Conservation (phyloP, 139 green algal genomes). For the Pleodorina starrii region DNA sequence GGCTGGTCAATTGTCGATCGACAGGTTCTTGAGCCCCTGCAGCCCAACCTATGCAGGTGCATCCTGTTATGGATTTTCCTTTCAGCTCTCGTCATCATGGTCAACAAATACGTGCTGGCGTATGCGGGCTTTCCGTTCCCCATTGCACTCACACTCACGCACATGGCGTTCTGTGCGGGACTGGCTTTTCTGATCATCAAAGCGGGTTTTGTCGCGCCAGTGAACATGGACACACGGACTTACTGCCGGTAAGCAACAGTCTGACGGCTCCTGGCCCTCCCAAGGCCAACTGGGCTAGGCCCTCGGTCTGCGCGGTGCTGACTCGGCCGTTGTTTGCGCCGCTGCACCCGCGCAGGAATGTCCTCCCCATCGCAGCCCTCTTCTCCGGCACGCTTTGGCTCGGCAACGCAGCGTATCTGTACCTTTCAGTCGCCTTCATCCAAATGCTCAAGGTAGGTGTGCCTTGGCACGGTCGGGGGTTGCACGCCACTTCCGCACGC, state of each 20-base stretch:
- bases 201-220: slow-evolving; percentile 32
- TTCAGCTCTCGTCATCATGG: slow-evolving; percentile 70
- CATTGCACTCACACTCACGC: slow-evolving; percentile 71
- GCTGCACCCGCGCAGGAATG: slow-evolving; percentile 47
- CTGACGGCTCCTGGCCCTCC: no score
- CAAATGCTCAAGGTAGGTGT: slow-evolving; percentile 94
- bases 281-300: no score
- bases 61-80: slow-evolving; percentile 67
- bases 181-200: slow-evolving; percentile 58
- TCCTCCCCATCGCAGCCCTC: slow-evolving; percentile 83
- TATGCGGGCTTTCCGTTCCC: slow-evolving; percentile 77
- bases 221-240: slow-evolving; percentile 47
- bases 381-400: slow-evolving; percentile 94
- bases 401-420: slow-evolving; percentile 95
- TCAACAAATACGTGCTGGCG: slow-evolving; percentile 83
- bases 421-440: slow-evolving; percentile 95
- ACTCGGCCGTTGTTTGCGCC: no score
- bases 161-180: slow-evolving; percentile 71
- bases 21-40: background rate
- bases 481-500: no score
- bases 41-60: slow-evolving; percentile 33
- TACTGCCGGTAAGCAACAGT: slow-evolving; percentile 51
- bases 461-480: background rate
- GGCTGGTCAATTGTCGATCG: background rate
- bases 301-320: no score